phyloP scores from a whole-genome alignment of 1,139 yeast genomes.

The Waltiozyma sp. region DNA sequence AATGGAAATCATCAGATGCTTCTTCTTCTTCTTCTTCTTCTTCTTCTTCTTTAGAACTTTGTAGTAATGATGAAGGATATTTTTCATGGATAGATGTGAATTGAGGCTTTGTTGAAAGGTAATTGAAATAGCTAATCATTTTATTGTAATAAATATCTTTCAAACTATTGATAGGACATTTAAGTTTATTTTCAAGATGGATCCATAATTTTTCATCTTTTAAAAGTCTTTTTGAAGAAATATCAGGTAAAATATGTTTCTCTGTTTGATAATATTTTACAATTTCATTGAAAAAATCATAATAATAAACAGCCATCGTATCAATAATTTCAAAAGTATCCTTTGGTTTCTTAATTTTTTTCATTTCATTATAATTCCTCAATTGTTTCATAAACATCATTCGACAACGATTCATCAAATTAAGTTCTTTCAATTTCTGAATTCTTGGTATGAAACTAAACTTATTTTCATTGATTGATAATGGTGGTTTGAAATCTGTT shows the following conservation, averaged over 20 bases:
- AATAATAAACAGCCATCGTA: constrained; percentile 27
- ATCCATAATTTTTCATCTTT: constrained; percentile 24
- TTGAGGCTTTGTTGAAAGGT: constrained; percentile 21
- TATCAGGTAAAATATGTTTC: constrained; percentile 4
- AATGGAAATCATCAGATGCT: constrained; percentile 26
- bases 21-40: constrained; percentile 24
- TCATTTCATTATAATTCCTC: constrained; percentile 44
- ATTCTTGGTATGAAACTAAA: constrained; percentile 57
- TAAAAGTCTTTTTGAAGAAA: constrained; percentile 6
- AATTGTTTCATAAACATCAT: constrained; percentile 50
- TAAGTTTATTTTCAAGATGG: constrained; percentile 16
- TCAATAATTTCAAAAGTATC: constrained; percentile 6
- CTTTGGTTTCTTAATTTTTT: constrained; percentile 18
- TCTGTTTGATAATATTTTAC: constrained; percentile 11
- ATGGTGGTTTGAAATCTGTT: constrained; percentile 37
- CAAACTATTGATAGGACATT: constrained; percentile 14
- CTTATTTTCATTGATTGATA: constrained; percentile 36
- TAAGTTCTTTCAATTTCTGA: constrained; percentile 54
- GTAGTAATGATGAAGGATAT: constrained; percentile 21
- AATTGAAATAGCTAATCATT: constrained; percentile 36
- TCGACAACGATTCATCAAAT: constrained; percentile 50
- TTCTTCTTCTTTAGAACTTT: constrained; percentile 14
- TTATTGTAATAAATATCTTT: constrained; percentile 25
- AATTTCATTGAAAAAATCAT: constrained; percentile 44
- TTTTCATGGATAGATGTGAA: constrained; percentile 16